phyloP scores from a whole-genome alignment of 805 yeast genomes.

The Babjeviella inositovora region DNA sequence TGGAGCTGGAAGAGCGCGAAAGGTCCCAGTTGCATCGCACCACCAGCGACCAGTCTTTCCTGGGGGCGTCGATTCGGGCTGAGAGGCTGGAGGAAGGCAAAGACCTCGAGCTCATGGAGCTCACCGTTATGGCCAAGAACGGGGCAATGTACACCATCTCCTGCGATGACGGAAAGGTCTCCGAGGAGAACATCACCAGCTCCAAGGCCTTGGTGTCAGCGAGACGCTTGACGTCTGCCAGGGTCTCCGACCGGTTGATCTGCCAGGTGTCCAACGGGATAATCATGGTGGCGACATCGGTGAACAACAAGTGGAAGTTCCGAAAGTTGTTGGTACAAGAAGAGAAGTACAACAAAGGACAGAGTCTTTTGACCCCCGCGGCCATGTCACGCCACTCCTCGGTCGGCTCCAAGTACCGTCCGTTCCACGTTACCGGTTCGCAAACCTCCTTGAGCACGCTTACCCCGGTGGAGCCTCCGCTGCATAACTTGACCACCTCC shows the following conservation, averaged over 20 bases:
- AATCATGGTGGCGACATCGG: constrained; percentile 40
- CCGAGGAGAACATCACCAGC: constrained; percentile 12
- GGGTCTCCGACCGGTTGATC: constrained; percentile 60
- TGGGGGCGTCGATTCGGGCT: too few species aligned
- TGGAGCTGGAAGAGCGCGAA: constrained; percentile 1
- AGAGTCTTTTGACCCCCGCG: constrained; percentile 18
- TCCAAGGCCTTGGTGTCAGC: constrained; percentile 25
- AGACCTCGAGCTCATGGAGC: too few species aligned
- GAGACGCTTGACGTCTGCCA: constrained; percentile 45
- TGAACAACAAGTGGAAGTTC: constrained; percentile 49
- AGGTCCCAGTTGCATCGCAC: too few species aligned
- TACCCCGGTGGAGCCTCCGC: constrained; percentile 1
- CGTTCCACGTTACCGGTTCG: constrained; percentile 3
- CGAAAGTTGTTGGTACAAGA: constrained; percentile 30
- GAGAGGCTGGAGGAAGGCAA: too few species aligned
- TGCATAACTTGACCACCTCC: constrained; percentile 8
- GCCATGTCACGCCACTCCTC: constrained; percentile 11
- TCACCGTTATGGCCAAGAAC: constrained; percentile 30
- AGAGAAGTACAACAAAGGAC: constrained; percentile 25
- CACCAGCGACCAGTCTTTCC: too few species aligned
- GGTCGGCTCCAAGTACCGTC: constrained; percentile 4
- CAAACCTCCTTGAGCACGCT: constrained; percentile 1
- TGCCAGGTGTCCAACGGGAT: constrained; percentile 31
- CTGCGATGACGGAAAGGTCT: constrained; percentile 28
- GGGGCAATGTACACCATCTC: constrained; percentile 34